These are phyloP conservation scores for Juncus effusus DNA, from an alignment of 176 grass and related monocot species.

Conservation along the genomic window DNA sequence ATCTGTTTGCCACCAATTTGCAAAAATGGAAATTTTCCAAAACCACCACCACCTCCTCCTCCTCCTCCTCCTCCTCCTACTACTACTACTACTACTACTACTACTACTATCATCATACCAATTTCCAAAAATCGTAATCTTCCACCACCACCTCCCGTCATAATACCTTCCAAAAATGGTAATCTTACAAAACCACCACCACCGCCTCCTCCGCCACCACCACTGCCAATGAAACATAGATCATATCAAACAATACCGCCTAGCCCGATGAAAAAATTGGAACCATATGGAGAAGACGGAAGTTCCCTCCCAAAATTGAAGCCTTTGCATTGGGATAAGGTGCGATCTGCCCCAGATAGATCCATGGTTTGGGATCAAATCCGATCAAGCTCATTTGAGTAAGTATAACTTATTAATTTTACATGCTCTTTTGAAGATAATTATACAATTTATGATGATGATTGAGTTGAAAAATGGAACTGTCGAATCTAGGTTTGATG, in stretches of 20 bases:
- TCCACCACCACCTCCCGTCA: neutral
- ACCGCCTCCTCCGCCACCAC: slow-evolving; percentile 39
- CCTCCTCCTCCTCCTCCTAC: neutral
- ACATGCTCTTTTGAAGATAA: slow-evolving; percentile 3
- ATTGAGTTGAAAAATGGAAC: slow-evolving; percentile 26
- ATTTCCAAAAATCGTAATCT: neutral
- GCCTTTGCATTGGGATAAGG: slow-evolving; percentile 99
- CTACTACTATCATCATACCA: neutral
- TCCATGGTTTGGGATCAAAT: slow-evolving; percentile 96
- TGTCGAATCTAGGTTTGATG: slow-evolving; percentile 50
- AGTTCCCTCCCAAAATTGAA: slow-evolving; percentile 79
- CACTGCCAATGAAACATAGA: neutral
- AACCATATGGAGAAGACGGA: slow-evolving; percentile 36
- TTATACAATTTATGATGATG: neutral
- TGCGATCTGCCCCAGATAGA: slow-evolving; percentile 70
- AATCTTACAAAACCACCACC: neutral
- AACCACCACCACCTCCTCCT: neutral
- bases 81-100: neutral
- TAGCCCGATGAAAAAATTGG: slow-evolving; percentile 27
- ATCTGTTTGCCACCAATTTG: slow-evolving; percentile 11
- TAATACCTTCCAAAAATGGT: neutral
- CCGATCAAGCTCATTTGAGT: slow-evolving; percentile 94
- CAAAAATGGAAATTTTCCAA: neutral
- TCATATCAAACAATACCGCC: slow-evolving; percentile 29
- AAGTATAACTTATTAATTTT: slow-evolving; percentile 33